A percentile compares a stretch with the other conserved stretches of the same genome.
These are phyloP conservation scores for Penicillium arizonense DNA, from an alignment of 495 filamentous ascomycete genomes.

Conservation along the genomic window DNA sequence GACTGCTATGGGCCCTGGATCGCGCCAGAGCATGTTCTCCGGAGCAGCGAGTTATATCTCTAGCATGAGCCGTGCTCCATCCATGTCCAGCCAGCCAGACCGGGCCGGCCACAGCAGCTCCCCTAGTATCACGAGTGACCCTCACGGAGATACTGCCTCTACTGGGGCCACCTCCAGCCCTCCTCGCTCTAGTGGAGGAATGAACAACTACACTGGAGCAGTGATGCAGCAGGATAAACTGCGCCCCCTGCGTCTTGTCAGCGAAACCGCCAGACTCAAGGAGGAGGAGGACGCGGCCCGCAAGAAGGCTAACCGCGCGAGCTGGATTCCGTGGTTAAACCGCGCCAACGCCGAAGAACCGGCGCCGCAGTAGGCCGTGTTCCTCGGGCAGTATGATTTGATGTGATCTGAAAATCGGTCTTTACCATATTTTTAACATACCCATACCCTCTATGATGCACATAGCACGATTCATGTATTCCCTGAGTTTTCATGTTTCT, in stretches of 20 bases:
- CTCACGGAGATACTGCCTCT: constrained; percentile 51
- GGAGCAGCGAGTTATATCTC: constrained; percentile 39
- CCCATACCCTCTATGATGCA: constrained; percentile 26
- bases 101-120: constrained; percentile 50
- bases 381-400: constrained; percentile 20
- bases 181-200: constrained; percentile 53
- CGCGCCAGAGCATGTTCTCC: constrained; percentile 46
- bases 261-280: constrained; percentile 39
- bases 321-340: constrained; percentile 63
- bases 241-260: constrained; percentile 80
- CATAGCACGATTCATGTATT: constrained; percentile 26
- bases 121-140: constrained; percentile 59
- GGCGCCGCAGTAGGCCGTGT: constrained; percentile 7
- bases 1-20: constrained; percentile 43
- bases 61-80: constrained; percentile 46
- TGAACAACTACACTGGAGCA: constrained; percentile 53
- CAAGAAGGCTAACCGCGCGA: constrained; percentile 59
- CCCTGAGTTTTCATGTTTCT: constrained; percentile 12
- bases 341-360: constrained; percentile 26
- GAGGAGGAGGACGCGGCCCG: constrained; percentile 51
- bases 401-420: constrained; percentile 24
- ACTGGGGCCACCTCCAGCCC: constrained; percentile 52
- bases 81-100: constrained; percentile 45
- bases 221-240: constrained; percentile 75
- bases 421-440: constrained; percentile 27